A percentile compares a stretch with the other conserved stretches of the same genome.
Conservation (phyloP, 805 yeast species). For the Wickerhamomyces alni region DNA sequence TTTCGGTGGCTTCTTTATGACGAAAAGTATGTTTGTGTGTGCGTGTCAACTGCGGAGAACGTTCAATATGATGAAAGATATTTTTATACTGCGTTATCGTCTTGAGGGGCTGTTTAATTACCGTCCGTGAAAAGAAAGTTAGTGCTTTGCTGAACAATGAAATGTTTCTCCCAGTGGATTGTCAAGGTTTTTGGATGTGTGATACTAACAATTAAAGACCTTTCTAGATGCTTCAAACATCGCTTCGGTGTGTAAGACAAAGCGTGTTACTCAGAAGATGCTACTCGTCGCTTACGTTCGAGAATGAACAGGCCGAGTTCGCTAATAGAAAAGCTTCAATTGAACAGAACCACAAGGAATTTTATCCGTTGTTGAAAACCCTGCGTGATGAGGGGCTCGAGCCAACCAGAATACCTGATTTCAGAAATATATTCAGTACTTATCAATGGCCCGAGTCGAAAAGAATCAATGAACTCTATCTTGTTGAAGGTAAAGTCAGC, state of each 20-base stretch:
- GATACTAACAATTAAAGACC: background rate
- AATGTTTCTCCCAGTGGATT: no score
- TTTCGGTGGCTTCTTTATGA: no score
- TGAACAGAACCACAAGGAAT: conserved; percentile 5
- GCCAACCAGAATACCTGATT: conserved; percentile 33
- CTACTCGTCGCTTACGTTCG: conserved; percentile 12
- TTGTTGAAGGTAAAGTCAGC: conserved; percentile 48
- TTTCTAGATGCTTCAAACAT: background rate
- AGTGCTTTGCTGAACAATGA: no score
- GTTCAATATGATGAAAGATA: conserved; percentile 17
- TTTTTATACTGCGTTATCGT: conserved; percentile 28
- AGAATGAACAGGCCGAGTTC: conserved; percentile 19
- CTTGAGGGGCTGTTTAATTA: conserved; percentile 27
- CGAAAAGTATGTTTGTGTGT: background rate
- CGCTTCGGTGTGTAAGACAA: background rate
- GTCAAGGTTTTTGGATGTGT: no score
- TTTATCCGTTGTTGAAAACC: conserved; percentile 20
- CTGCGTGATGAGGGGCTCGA: conserved; percentile 8
- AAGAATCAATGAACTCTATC: conserved; percentile 18
- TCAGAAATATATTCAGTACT: conserved; percentile 25
- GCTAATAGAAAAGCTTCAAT: conserved; percentile 19
- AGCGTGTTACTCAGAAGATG: background rate
- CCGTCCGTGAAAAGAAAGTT: conserved; percentile 24
- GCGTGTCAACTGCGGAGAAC: background rate
- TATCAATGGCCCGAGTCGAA: conserved; percentile 19